A percentile compares a stretch with the other conserved stretches of the same genome.
Evolutionary conservation across 768 basidiomycete genomes (phyloP).

Genomic region (Phaffia tasmanica): DNA sequence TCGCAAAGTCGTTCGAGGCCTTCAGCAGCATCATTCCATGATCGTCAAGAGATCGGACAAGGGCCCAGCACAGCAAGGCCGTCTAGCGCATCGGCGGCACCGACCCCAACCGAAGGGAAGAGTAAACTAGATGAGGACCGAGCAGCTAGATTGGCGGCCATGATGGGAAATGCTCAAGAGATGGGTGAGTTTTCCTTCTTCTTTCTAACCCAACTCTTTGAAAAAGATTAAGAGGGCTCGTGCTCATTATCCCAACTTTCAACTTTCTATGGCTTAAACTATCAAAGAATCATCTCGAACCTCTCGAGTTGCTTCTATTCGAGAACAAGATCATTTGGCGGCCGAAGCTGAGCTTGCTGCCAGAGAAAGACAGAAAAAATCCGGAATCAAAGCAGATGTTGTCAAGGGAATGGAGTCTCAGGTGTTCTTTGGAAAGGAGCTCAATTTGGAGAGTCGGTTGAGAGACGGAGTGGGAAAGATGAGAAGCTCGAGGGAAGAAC

Average conservation of each 20-base stretch:
- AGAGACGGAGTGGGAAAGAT: constrained; percentile 11
- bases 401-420: constrained; percentile 24
- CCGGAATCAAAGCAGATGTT: constrained; percentile 17
- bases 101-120: constrained; percentile 30
- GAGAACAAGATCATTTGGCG: constrained; percentile 4
- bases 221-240: no score
- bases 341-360: constrained; percentile 8
- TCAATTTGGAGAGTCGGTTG: constrained; percentile 21
- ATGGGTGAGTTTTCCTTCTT: constrained; percentile 38
- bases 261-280: neutral
- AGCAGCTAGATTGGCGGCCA: constrained; percentile 77
- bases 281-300: constrained; percentile 16
- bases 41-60: neutral
- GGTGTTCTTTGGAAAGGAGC: constrained; percentile 17
- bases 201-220: neutral
- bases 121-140: constrained; percentile 46
- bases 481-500: no score
- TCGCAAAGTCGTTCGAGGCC: constrained; percentile 2
- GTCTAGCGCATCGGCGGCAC: constrained; percentile 24
- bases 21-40: constrained; percentile 3
- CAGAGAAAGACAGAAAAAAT: constrained; percentile 10
- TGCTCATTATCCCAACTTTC: neutral
- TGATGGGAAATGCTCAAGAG: constrained; percentile 61
- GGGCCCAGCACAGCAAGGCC: neutral
- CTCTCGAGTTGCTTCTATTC: constrained; percentile 6